phyloP scores from a whole-genome alignment of 345 rosid genomes.

The Angophora floribunda region DNA sequence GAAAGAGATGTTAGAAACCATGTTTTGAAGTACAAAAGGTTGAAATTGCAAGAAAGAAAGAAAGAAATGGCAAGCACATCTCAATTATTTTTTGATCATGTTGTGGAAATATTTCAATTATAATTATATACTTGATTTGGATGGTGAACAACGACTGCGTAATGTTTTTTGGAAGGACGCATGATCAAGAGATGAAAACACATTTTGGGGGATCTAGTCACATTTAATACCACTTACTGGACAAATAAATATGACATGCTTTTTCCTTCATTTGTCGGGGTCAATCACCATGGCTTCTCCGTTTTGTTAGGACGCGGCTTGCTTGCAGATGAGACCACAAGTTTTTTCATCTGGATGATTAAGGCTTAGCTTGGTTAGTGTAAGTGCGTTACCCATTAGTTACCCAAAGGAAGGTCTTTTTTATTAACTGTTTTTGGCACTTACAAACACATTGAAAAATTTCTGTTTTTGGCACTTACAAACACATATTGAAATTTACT shows the following conservation, averaged over 20 bases:
- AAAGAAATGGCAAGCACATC: neutral
- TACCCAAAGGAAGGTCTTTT: too few relatives aligned
- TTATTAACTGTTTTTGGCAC: too few relatives aligned
- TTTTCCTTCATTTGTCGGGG: neutral
- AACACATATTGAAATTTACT: too few relatives aligned
- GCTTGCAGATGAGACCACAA: neutral
- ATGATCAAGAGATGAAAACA: accelerated
- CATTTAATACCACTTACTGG: neutral
- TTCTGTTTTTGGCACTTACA: too few relatives aligned
- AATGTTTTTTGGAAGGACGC: neutral
- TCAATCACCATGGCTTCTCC: neutral
- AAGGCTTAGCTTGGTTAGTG: neutral
- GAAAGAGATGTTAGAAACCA: neutral
- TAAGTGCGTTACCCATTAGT: too few relatives aligned
- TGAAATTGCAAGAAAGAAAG: neutral
- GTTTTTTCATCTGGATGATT: neutral
- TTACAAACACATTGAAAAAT: too few relatives aligned
- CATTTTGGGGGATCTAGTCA: neutral
- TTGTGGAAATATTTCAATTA: accelerated
- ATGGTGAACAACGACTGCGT: accelerated
- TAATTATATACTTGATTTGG: neutral
- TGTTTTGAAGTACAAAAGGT: neutral
- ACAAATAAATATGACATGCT: neutral
- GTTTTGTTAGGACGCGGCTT: neutral
- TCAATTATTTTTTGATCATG: neutral